Evolutionary conservation across 164 flowering plant genomes (phyloP).

Genomic region (Stephania japonica): DNA sequence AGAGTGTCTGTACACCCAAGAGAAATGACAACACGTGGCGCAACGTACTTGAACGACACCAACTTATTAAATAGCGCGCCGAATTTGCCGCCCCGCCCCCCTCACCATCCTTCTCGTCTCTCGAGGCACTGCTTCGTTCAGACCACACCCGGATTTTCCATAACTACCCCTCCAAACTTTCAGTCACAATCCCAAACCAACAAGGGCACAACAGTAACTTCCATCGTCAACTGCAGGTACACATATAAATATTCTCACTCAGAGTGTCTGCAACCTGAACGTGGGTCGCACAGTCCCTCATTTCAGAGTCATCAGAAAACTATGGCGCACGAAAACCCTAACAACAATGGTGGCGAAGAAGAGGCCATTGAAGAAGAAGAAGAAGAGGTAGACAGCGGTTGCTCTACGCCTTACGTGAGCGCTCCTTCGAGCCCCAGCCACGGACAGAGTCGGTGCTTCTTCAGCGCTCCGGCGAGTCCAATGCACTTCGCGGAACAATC

Average conservation of each 20-base stretch:
- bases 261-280: neutral
- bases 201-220: too few relatives aligned
- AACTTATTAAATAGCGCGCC: neutral
- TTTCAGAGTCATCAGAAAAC: neutral
- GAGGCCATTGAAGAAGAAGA: too few relatives aligned
- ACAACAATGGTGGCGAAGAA: neutral
- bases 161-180: neutral
- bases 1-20: neutral
- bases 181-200: too few relatives aligned
- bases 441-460: slow-evolving; percentile 33
- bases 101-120: neutral
- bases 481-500: slow-evolving; percentile 30
- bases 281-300: neutral
- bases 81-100: neutral
- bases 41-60: neutral
- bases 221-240: neutral
- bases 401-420: slow-evolving; percentile 68
- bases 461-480: slow-evolving; percentile 71
- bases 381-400: slow-evolving; percentile 44
- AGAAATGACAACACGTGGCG: neutral
- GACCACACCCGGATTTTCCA: neutral
- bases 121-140: neutral
- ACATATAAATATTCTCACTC: neutral
- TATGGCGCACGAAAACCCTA: neutral
- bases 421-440: slow-evolving; percentile 66